Conservation (phyloP, 2,329 filamentous ascomycete genomes). For the Falciphora oryzae region DNA sequence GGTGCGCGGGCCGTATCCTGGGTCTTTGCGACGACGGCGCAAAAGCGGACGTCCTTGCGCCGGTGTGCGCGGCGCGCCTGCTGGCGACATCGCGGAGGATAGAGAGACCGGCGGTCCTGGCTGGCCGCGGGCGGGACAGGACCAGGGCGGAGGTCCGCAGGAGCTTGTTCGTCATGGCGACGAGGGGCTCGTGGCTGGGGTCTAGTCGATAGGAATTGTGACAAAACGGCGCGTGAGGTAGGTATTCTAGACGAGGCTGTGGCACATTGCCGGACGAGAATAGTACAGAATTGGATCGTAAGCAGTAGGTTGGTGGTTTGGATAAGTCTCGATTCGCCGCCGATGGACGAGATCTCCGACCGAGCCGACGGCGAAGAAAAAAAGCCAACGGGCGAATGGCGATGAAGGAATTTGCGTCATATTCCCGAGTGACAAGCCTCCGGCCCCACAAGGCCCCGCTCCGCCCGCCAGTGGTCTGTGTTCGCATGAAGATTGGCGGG, state of each 20-base stretch:
- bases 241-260: not conserved
- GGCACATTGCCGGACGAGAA: not conserved
- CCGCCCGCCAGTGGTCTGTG: not conserved
- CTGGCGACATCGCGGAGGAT: constrained; percentile 19
- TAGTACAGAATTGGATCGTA: not conserved
- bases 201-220: not conserved
- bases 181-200: not conserved
- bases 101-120: constrained; percentile 2
- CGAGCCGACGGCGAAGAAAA: constrained; percentile 2
- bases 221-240: not conserved
- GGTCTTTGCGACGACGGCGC: constrained; percentile 21
- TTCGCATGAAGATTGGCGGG: not conserved
- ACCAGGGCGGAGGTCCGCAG: constrained; percentile 15
- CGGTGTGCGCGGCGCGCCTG: constrained; percentile 23
- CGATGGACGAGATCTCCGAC: constrained; percentile 5
- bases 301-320: not conserved
- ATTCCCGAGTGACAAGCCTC: not conserved
- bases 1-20: constrained; percentile 14
- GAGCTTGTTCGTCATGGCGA: constrained; percentile 17
- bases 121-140: constrained; percentile 15
- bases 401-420: constrained; percentile 9
- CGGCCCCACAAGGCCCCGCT: not conserved
- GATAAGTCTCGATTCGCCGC: not conserved
- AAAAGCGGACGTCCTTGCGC: constrained; percentile 16
- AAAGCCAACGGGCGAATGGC: not conserved